Evolutionary conservation across 2,329 filamentous ascomycete species (phyloP), one percentile per base, ranked within the genome.

Genomic region (Hymenoscyphus fraxineus): DNA sequence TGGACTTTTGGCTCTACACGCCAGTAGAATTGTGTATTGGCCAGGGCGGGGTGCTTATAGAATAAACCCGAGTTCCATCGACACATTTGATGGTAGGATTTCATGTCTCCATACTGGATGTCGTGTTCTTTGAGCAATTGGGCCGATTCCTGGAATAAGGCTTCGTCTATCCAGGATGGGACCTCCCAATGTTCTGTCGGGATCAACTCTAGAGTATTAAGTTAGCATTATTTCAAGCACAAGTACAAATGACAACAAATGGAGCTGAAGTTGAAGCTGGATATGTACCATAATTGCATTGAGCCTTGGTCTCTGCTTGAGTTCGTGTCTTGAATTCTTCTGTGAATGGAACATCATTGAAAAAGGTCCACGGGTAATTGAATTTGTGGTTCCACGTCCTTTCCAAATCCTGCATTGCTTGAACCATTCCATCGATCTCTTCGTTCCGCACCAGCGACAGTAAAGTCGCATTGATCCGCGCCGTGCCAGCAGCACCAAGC

Each of bases 291-390:
- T 95, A 97, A 77, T 84, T 85, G 73, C 90, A 91, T 77, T 96
- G 88, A 58, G 94, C 95, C 70, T 96, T 97, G 19, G 94, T 98
- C 60, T 85, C 88, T 35, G 88, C 92, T 67, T 84, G 82, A 0
- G 93, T 98, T 77, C 85, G 86, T 73, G 81, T 81, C 80, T 96
- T 98, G 81, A 99, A 99, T 73, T 98, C 93, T 16, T 95, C 90
- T 2, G 90, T 88, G 75, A 99, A 99, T 16, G 92, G 91, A 61
- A 91, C 88, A 74, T 99, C 94, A 79, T 99, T 99, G 84, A 99
- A 96, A 77, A 99, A 99, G 9, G 93, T 97, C 92, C 95, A 99
- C 0, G 95, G 95, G 76, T 99, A 99, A 81, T 99, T 99, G 85
- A 98, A 99, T 76, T 99, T 99, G 82, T 87, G 83, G 75, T 99